Evolutionary conservation across 495 filamentous ascomycete species (phyloP), one percentile per base, ranked within the genome.

Genomic region (Melanomma pulvis-pyrius): DNA sequence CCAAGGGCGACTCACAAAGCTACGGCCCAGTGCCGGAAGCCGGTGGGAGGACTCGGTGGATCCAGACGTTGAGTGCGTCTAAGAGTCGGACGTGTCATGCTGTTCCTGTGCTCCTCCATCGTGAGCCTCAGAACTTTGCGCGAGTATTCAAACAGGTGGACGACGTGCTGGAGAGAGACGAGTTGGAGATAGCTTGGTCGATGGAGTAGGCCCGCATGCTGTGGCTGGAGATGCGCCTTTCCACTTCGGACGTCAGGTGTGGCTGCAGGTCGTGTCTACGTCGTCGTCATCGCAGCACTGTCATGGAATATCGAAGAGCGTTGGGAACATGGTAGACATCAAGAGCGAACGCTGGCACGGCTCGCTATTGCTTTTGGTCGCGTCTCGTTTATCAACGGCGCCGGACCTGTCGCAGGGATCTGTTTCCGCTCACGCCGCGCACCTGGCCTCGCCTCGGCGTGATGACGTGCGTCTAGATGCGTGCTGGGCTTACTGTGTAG

Each of bases 41-140:
- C 30, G 30, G 17, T 34, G 19, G 48, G 11, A 2, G 25, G 39
- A 44, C 39, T 44, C 39, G 39, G 39, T 15, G 39, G 39, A 17
- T 11, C 39, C n/a, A 3, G 39, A n/a, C n/a, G 39, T 7, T 17
- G 8, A 17, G 39, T 6, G 39, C 39, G 39, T 44, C 17, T 44
- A 6, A 44, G 2, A 15, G 8, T 44, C 51, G 56, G 9, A 36
- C 15, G 53, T 63, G 50, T n/a, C 67, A 41, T n/a, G 21, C 59
- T 64, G 59, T 61, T 55, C 61, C 65, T 66, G 19, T 66, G 71
- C 46, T 73, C 71, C 65, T 73, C 71, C 71, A 73, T 73, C 13
- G 25, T 53, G 30, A 44, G 36, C 17, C 39, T 6, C 34, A 22
- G 19, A 17, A 47, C 25, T 12, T 24, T 5, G 24, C 29, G 9